Evolutionary conservation across 176 grass and related monocot genomes (phyloP).

Genomic region (Oryza glumipatula): DNA sequence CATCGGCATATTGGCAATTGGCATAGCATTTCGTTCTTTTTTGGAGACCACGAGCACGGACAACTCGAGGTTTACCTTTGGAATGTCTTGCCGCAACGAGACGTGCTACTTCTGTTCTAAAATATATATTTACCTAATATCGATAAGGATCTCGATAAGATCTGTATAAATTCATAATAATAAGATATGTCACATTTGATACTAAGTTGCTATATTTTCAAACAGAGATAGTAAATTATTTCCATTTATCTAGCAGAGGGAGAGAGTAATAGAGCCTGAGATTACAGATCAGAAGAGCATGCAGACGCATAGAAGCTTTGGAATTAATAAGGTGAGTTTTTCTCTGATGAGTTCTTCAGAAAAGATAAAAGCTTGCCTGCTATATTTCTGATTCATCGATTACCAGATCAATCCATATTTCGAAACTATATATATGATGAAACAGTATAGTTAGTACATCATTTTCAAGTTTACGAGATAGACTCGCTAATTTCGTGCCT

Average conservation of each 20-base stretch:
- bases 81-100: neutral
- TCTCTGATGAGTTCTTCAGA: neutral
- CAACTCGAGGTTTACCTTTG: neutral
- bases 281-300: too few species aligned
- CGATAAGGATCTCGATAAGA: too few species aligned
- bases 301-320: neutral
- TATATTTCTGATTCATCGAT: neutral
- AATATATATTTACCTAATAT: too few species aligned
- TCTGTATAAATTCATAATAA: too few species aligned
- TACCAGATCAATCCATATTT: neutral
- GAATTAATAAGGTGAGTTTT: too few species aligned
- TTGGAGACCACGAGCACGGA: neutral
- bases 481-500: neutral
- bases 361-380: neutral
- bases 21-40: neutral
- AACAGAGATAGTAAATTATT: too few species aligned
- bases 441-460: neutral
- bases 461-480: neutral
- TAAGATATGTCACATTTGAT: too few species aligned
- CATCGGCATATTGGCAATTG: too few species aligned
- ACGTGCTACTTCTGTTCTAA: neutral
- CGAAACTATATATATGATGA: too few species aligned
- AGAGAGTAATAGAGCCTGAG: too few species aligned
- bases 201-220: too few species aligned
- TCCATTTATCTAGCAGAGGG: too few species aligned